Conservation (phyloP, 2,329 filamentous ascomycete species). For the Shiraia bambusicola region DNA sequence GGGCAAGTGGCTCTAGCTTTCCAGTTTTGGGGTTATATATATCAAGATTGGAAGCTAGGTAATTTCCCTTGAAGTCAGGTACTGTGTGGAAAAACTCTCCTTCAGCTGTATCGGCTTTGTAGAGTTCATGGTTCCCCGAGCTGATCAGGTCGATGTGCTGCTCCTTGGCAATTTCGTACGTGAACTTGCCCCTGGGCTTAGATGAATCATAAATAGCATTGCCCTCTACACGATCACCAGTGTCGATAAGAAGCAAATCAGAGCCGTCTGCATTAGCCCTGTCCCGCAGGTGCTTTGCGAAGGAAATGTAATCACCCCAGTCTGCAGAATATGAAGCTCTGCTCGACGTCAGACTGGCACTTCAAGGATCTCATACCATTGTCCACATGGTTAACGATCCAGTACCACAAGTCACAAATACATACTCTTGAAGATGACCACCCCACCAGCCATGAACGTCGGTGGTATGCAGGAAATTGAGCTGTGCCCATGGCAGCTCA, state of each 20-base stretch:
- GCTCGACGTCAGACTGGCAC: conserved; percentile 7
- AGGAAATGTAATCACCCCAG: conserved; percentile 97
- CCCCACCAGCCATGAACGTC: conserved; percentile 94
- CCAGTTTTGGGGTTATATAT: conserved; percentile 74
- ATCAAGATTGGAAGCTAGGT: conserved; percentile 90
- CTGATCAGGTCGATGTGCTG: conserved; percentile 83
- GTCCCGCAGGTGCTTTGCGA: conserved; percentile 77
- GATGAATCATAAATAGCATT: conserved; percentile 94
- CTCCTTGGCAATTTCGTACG: conserved; percentile 81
- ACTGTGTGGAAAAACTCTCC: conserved; percentile 79
- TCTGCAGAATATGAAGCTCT: conserved; percentile 91
- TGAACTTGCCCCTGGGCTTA: conserved; percentile 81
- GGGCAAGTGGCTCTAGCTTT: conserved; percentile 72
- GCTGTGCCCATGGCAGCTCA: conserved; percentile 83
- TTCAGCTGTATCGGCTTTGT: conserved; percentile 74
- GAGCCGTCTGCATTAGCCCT: conserved; percentile 75
- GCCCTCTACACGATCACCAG: conserved; percentile 88
- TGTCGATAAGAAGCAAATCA: conserved; percentile 92
- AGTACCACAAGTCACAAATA: background rate
- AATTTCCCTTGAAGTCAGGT: conserved; percentile 76
- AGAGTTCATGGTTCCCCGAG: conserved; percentile 93
- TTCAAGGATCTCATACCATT: too few species aligned
- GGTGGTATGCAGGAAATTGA: conserved; percentile 90
- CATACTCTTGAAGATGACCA: conserved; percentile 86
- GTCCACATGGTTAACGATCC: too few species aligned